A percentile compares a stretch with the other conserved stretches of the same genome.
Evolutionary conservation across 306 rosid species (phyloP).

Genomic region (Malus orientalis): DNA sequence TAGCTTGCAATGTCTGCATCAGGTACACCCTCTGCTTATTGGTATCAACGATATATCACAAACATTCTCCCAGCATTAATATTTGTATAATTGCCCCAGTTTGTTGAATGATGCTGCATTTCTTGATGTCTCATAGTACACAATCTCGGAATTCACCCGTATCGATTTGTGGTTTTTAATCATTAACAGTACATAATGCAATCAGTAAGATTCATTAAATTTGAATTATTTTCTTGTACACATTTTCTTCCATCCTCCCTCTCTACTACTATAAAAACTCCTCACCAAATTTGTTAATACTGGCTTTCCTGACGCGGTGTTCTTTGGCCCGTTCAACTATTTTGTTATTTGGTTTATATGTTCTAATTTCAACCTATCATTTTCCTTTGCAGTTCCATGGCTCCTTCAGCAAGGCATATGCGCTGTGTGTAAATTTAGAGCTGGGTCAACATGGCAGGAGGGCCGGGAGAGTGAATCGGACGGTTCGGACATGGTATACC

Average conservation of each 20-base stretch:
- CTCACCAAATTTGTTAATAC: not conserved
- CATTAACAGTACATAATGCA: not conserved
- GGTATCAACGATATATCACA: not conserved
- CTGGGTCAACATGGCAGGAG: constrained; percentile 35
- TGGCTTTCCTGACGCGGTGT: not conserved
- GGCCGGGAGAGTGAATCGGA: constrained; percentile 34
- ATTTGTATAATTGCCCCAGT: not conserved
- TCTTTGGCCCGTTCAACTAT: too few species aligned
- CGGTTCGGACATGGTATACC: constrained; percentile 28
- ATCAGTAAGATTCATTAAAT: not conserved
- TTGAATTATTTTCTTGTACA: not conserved
- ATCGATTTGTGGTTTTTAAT: not conserved
- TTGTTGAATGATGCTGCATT: not conserved
- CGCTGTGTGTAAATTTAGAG: constrained; percentile 59
- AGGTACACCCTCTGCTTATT: constrained; percentile 29
- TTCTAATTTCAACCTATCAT: not conserved
- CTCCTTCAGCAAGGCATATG: constrained; percentile 61
- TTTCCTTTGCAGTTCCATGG: constrained; percentile 52
- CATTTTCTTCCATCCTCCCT: not conserved
- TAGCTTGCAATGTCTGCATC: constrained; percentile 64
- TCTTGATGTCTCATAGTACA: not conserved
- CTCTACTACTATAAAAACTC: not conserved
- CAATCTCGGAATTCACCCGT: not conserved
- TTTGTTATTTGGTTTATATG: not conserved
- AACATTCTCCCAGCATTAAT: not conserved